Base-by-base conservation (phyloP, 768 basidiomycete species). In the Candolleomyces aberdarensis region DNA sequence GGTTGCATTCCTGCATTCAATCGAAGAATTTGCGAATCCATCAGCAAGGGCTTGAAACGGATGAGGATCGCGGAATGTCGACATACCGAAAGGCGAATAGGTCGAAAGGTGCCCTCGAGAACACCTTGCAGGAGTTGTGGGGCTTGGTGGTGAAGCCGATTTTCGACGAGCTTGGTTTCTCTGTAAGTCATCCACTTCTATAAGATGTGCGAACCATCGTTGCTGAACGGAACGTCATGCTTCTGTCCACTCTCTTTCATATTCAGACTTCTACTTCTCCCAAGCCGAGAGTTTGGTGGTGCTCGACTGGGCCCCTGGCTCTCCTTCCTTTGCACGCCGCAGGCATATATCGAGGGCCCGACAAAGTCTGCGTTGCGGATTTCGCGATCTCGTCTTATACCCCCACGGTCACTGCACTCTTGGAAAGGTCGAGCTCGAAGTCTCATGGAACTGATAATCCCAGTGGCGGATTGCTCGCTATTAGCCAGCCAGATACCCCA, bases 311-410 rank as follows among this genome's bases (percentile, higher is more conserved):
- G 2, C 31, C 31, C 29, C 53, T 54, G 11, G 40, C 53, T 31
- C 32, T 54, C 15, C 53, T 54, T 20, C 53, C 53, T 5, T 31
- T 54, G 15, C 53, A 54, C 32, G 53, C 53, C 22, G 31, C 53
- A 5, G 20, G 53, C 5, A 32, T 32, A 11, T 54, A 32, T 15
- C 22, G 53, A 20, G 53, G n/a, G 19, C 8, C 15, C 31, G 14
- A 54, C 53, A 8, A 32, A 54, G 8, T 31, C 29, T 32, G 53
- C 53, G 32, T 36, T n/a, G 44, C 61, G 36, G 65, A 66, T 41
- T 67, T 60, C 40, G 63, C 62, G 4, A 61, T 67, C 5, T 67
- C 66, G 2, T 67, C 66, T 6, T 67, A 67, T 41, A 65, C 49
- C 3, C 66, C 66, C 19, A 65, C 52, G 31, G 48, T 67, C 22